These are phyloP conservation scores for Coemansia sp. DNA, from an alignment of 192 early-diverging fungal genomes.

Conservation along the genomic window DNA sequence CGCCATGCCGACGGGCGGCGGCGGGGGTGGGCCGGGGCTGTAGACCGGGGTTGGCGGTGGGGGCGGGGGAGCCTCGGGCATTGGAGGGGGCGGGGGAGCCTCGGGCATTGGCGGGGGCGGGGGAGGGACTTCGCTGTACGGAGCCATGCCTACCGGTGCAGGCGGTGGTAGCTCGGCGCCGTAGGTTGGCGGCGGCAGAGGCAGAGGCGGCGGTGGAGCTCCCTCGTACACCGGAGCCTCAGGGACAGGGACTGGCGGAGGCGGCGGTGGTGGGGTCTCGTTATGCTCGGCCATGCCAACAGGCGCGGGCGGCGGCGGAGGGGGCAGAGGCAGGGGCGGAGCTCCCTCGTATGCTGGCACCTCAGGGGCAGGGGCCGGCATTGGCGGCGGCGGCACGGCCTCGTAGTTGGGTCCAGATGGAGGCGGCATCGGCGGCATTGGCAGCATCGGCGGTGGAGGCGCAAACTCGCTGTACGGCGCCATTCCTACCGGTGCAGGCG, in stretches of 20 bases:
- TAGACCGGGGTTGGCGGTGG: slow-evolving; percentile 8
- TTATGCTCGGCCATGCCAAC: slow-evolving; percentile 9
- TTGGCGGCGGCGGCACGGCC: slow-evolving; percentile 6
- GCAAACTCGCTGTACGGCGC: background rate
- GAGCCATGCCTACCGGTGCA: slow-evolving; percentile 3
- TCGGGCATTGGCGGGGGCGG: slow-evolving; percentile 13
- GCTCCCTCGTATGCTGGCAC: background rate
- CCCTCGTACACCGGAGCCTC: slow-evolving; percentile 1
- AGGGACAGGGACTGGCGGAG: no score
- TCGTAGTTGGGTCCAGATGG: slow-evolving; percentile 4
- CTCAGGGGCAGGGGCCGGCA: no score
- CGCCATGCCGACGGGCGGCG: slow-evolving; percentile 12
- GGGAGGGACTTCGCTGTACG: slow-evolving; percentile 9
- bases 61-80: slow-evolving; percentile 14
- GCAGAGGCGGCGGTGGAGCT: slow-evolving; percentile 2
- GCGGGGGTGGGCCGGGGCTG: slow-evolving; percentile 3
- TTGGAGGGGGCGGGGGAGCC: slow-evolving; percentile 9
- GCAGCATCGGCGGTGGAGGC: slow-evolving; percentile 1
- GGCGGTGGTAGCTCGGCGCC: background rate
- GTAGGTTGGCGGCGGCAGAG: background rate
- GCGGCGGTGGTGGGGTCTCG: slow-evolving; percentile 9
- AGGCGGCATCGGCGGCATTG: background rate
- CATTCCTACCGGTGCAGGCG: slow-evolving; percentile 2
- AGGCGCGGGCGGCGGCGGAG: background rate
- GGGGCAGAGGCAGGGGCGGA: slow-evolving; percentile 2